Conservation (phyloP, 768 basidiomycete species). For the Agaricus blazei region DNA sequence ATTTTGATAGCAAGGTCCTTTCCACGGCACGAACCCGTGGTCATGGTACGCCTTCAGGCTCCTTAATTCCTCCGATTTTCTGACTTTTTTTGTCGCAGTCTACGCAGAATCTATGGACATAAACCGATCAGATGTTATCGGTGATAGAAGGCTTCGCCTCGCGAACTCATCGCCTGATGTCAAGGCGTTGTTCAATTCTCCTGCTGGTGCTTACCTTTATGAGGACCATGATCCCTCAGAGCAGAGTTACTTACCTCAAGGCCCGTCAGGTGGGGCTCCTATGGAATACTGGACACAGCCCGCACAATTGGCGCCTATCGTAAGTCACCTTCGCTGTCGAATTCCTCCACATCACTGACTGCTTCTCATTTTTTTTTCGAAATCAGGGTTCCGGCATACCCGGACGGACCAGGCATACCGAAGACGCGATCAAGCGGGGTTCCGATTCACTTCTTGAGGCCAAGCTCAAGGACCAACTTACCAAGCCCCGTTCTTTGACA, state of each 20-base stretch:
- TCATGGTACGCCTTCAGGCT: slow-evolving; percentile 32
- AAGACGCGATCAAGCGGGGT: slow-evolving; percentile 76
- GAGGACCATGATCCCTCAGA: slow-evolving; percentile 64
- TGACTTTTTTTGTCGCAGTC: background rate
- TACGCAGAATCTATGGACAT: slow-evolving; percentile 70
- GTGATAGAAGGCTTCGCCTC: slow-evolving; percentile 70
- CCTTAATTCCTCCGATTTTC: slow-evolving; percentile 2
- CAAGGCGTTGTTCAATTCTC: slow-evolving; percentile 89
- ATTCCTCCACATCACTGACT: background rate
- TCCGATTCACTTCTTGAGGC: slow-evolving; percentile 82
- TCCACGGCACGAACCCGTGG: slow-evolving; percentile 72
- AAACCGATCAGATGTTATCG: slow-evolving; percentile 66
- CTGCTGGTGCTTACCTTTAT: slow-evolving; percentile 67
- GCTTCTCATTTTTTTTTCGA: background rate
- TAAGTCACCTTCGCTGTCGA: slow-evolving; percentile 28
- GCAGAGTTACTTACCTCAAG: slow-evolving; percentile 40
- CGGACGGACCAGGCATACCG: slow-evolving; percentile 56
- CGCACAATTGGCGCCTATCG: slow-evolving; percentile 56
- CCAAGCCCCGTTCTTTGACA: slow-evolving; percentile 76
- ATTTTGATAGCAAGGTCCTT: slow-evolving; percentile 92
- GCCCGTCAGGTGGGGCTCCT: slow-evolving; percentile 28
- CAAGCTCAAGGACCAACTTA: slow-evolving; percentile 72
- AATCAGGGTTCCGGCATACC: slow-evolving; percentile 64
- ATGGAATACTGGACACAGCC: slow-evolving; percentile 71
- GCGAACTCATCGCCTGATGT: slow-evolving; percentile 93